Base-by-base conservation (phyloP, 2,329 filamentous ascomycete species). In the Davidsoniella eucalypti region DNA sequence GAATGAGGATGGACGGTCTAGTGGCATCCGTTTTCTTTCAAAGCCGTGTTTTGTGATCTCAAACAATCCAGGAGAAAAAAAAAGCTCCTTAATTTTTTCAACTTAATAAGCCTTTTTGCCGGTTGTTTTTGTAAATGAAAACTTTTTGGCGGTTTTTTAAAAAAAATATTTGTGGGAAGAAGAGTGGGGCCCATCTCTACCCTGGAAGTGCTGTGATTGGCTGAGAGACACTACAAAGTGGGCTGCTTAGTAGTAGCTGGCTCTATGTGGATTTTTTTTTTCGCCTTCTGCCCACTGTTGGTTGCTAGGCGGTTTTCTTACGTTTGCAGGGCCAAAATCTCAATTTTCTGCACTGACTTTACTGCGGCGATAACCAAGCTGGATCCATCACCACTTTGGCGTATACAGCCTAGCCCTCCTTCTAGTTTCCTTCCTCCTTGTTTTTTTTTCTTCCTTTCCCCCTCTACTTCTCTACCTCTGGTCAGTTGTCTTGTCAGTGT, bases 401-500 rank as follows among this genome's bases (percentile, higher is more conserved):
- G 26, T 33, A 33, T 33, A 33, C 26, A 7, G 47, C 38, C 42
- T 49, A 49, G 38, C 38, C 23, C 39, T 33, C 42, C 38, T 26
- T 39, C 21, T 21, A 21, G 29, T 49, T 49, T 51, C 48, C 40
- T 46, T 41, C 47, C 52, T 50, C 48, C 46, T 21, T 21, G 21
- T 21, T 49, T 47, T 54, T 51, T 52, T 52, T 49, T 51, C 42
- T 52, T 41, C 45, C 25, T 47, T 49, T 51, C 43, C 38, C 39
- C 29, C 47, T 52, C 52, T 36, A 43, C 36, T 41, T 50, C 44
- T 29, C 43, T 46, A 41, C 47, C 38, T 49, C 52, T 51, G 47
- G 54, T 54, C 54, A 52, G 52, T 53, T 54, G 52, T 55, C 47
- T 53, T 54, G 52, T 53, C 52, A 50, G 54, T 55, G 38, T 52